Conservation (phyloP, 2,329 filamentous ascomycete genomes). For the Fusarium globosum region DNA sequence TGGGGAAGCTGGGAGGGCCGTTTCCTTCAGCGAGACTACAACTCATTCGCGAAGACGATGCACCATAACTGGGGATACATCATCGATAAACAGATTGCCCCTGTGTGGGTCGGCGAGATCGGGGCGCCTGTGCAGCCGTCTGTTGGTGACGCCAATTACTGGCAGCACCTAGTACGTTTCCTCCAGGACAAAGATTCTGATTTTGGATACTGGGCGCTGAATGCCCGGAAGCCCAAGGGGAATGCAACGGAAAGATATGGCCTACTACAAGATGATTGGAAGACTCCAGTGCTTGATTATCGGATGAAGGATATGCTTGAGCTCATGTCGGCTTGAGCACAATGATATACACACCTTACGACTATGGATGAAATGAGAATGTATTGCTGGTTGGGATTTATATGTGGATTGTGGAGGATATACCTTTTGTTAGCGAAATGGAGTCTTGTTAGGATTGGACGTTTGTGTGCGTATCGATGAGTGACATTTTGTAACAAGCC, state of each 20-base stretch:
- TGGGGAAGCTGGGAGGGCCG: constrained; percentile 72
- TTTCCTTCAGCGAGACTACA: constrained; percentile 69
- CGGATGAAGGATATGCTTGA: constrained; percentile 70
- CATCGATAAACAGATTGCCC: constrained; percentile 57
- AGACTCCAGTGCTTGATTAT: constrained; percentile 71
- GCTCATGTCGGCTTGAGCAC: constrained; percentile 54
- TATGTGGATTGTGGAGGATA: constrained; percentile 22
- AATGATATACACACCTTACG: constrained; percentile 4
- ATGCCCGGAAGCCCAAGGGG: constrained; percentile 70
- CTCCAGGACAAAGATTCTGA: constrained; percentile 69
- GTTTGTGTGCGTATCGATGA: neutral
- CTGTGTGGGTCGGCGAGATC: constrained; percentile 77
- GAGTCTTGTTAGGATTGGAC: neutral
- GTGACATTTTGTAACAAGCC: neutral
- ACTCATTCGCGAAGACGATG: constrained; percentile 72
- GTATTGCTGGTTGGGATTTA: neutral
- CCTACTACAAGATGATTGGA: constrained; percentile 72
- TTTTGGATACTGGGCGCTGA: constrained; percentile 78
- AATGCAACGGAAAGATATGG: constrained; percentile 70
- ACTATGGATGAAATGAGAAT: constrained; percentile 12
- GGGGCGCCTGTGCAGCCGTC: constrained; percentile 66
- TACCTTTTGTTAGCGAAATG: constrained; percentile 20
- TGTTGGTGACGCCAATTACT: constrained; percentile 71
- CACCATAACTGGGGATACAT: constrained; percentile 74
- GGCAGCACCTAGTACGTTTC: constrained; percentile 70